Conservation (phyloP, 192 early-diverging fungal species). For the Haplosporangium gracile region DNA sequence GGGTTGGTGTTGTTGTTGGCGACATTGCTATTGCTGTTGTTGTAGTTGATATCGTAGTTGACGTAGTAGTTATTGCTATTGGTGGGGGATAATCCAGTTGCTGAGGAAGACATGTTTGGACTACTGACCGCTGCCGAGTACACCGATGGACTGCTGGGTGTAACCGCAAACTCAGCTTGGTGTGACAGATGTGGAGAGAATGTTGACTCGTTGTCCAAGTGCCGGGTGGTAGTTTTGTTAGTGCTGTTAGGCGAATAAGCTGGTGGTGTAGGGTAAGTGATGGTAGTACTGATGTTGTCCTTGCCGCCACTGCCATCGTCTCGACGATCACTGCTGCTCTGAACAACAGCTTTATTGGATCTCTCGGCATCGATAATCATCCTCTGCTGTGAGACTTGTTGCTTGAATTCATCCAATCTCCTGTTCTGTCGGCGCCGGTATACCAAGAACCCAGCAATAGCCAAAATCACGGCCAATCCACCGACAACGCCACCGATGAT, state of each 20-base stretch:
- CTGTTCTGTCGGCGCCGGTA: constrained; percentile 21
- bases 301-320: neutral
- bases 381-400: constrained; percentile 11
- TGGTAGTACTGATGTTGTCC: neutral
- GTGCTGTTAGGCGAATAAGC: neutral
- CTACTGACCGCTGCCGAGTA: neutral
- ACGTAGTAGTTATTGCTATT: neutral
- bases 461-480: constrained; percentile 12
- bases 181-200: neutral
- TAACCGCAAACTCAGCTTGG: neutral
- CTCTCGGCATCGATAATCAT: constrained; percentile 18
- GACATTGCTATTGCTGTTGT: neutral
- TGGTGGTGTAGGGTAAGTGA: constrained; percentile 7
- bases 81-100: neutral
- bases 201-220: neutral
- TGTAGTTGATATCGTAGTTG: neutral
- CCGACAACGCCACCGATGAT: constrained; percentile 15
- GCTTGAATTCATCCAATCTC: neutral
- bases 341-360: neutral
- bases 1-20: neutral
- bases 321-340: neutral
- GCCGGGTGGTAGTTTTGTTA: neutral
- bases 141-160: neutral
- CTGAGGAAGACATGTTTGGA: neutral
- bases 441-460: constrained; percentile 10